Conservation (phyloP, 305 asterid species). For the Fraxinus paxiana region DNA sequence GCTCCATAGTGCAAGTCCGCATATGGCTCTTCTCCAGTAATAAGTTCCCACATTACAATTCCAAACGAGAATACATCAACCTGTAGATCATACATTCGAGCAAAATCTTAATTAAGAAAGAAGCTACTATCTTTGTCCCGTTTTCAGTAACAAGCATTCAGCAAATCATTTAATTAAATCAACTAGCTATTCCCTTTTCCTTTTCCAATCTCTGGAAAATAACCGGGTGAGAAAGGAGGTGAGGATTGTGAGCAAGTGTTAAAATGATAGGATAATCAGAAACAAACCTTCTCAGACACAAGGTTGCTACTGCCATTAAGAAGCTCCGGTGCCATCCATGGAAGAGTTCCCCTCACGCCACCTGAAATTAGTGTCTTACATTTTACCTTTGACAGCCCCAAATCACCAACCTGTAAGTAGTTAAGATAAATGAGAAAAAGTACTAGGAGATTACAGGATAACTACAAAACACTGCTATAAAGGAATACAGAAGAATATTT, state of each 20-base stretch:
- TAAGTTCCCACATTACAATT: constrained; percentile 96
- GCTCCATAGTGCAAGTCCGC: constrained; percentile 94
- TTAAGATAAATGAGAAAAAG: constrained; percentile 11
- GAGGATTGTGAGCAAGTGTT: background rate
- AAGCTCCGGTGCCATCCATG: constrained; percentile 96
- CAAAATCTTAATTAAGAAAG: constrained; percentile 8
- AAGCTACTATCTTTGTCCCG: background rate
- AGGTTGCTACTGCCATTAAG: constrained; percentile 82
- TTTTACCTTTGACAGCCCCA: constrained; percentile 82
- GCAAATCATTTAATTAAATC: background rate
- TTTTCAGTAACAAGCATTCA: background rate
- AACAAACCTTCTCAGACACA: constrained; percentile 71
- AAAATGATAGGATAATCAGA: background rate
- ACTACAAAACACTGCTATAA: background rate
- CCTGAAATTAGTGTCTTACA: constrained; percentile 76
- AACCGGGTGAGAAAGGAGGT: background rate
- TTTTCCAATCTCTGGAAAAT: background rate
- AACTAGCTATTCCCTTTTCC: background rate
- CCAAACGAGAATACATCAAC: constrained; percentile 94
- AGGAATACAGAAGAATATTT: background rate
- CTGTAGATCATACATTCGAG: constrained; percentile 32
- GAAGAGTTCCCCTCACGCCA: constrained; percentile 92
- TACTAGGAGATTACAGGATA: background rate
- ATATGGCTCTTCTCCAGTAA: constrained; percentile 93
- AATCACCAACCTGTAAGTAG: constrained; percentile 68